Evolutionary conservation across 805 yeast genomes (phyloP).

Genomic region (Wickerhamiella allomyrinae): DNA sequence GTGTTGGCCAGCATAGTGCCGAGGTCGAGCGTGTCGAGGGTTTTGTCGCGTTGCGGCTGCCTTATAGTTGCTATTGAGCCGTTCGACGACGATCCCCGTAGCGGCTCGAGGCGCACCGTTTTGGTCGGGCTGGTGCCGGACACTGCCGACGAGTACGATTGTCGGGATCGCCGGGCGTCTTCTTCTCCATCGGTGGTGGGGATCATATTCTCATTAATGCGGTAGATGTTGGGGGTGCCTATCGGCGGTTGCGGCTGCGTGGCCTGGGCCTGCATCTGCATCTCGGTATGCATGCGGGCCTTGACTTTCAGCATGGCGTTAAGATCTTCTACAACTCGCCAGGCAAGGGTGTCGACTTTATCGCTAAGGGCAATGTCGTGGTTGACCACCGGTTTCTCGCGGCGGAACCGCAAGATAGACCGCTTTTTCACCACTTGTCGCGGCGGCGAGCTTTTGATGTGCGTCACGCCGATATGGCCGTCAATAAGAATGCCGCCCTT

Average conservation of each 20-base stretch:
- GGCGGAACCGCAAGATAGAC: not conserved
- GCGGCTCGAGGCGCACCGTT: not conserved
- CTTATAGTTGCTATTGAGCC: not conserved
- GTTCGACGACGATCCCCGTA: not conserved
- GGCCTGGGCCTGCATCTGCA: not conserved
- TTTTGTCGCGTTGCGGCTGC: slow-evolving; percentile 3
- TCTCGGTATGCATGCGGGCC: not conserved
- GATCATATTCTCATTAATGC: too few relatives aligned
- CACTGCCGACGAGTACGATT: not conserved
- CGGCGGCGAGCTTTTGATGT: slow-evolving; percentile 12
- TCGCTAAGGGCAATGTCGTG: slow-evolving; percentile 13
- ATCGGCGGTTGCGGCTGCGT: not conserved
- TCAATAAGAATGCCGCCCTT: slow-evolving; percentile 20
- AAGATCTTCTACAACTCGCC: slow-evolving; percentile 22
- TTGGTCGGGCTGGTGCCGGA: not conserved
- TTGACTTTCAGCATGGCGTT: slow-evolving; percentile 8
- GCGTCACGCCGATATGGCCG: slow-evolving; percentile 14
- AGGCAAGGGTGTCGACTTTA: slow-evolving; percentile 22
- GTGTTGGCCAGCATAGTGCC: not conserved
- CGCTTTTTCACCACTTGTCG: slow-evolving; percentile 2
- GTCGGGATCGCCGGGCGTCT: too few relatives aligned
- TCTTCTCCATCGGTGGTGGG: too few relatives aligned
- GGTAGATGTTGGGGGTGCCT: too few relatives aligned
- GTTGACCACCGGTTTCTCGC: not conserved
- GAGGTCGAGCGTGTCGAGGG: slow-evolving; percentile 4